phyloP scores from a whole-genome alignment of 352 stramenopile genomes.

The Phytopythium oedochilum region DNA sequence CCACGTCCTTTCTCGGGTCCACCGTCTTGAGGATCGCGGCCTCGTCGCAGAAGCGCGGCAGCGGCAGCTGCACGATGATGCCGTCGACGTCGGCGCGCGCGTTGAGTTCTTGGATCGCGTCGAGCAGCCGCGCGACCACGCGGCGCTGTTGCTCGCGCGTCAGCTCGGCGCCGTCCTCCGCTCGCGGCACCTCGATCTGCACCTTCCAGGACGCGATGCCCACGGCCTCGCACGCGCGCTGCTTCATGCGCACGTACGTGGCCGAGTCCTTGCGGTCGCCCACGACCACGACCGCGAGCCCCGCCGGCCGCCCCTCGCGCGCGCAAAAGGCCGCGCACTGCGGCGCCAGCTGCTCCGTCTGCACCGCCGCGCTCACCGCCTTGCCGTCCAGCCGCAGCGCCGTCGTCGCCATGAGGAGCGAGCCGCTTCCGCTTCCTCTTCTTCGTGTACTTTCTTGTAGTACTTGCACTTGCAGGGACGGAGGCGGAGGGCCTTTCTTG shows the following conservation, averaged over 20 bases:
- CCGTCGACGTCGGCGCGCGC: constrained; percentile 64
- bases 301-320: constrained; percentile 62
- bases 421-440: too few species aligned
- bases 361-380: constrained; percentile 79
- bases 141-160: constrained; percentile 11
- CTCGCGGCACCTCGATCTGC: constrained; percentile 30
- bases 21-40: constrained; percentile 91
- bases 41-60: constrained; percentile 92
- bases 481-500: constrained; percentile 1
- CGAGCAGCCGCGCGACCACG: constrained; percentile 33
- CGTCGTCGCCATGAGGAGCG: background rate
- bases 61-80: constrained; percentile 91
- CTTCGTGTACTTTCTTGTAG: too few species aligned
- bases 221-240: constrained; percentile 93
- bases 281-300: constrained; percentile 98
- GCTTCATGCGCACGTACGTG: constrained; percentile 99
- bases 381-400: constrained; percentile 73
- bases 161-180: constrained; percentile 5
- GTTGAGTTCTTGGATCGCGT: constrained; percentile 65
- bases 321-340: constrained; percentile 49
- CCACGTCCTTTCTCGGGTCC: constrained; percentile 94
- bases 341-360: constrained; percentile 75
- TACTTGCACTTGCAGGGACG: too few species aligned
- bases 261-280: constrained; percentile 93
- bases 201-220: constrained; percentile 91